Evolutionary conservation across 768 basidiomycete genomes (phyloP), one percentile per base, ranked within the genome.

Genomic region (Sarcodon aspratus): DNA sequence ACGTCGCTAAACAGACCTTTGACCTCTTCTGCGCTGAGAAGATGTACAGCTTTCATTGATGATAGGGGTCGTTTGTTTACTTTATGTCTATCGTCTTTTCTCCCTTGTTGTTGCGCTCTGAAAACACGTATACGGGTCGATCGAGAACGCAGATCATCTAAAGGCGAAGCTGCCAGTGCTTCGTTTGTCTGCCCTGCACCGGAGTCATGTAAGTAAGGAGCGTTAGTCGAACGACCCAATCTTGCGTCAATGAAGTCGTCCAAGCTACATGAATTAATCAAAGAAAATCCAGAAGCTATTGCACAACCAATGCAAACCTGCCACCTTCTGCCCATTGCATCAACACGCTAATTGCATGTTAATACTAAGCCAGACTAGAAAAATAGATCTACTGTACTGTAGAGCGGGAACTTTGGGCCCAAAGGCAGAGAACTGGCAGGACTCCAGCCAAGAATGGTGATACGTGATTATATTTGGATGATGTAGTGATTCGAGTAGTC

Each of bases 271-370:
- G 21, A 27, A 27, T 9, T 42, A 27, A 13, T 42, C 13, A 9
- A 17, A 15, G 27, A 27, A 9, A 27, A 5, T 42, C 40, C 13
- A 13, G 13, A 13, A 17, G 15, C 13, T 3, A 15, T 9, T 17
- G 40, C 13, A 8, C 9, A 42, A 42, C 15, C 9, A 42, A 42
- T 8, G 27, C 40, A 42, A 6, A 42, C 40, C 40, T 42, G 50
- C 90, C 90, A 7, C 83, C 87, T 71, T 93, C 88, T 0, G 90
- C 90, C 85, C 85, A 93, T 68, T 92, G 87, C 91, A 93, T 93
- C 18, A 93, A 67, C 9, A 92, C 80, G 55, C 88, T 91, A 54
- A 11, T 6, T 15, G 18, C n/a, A 17, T 21, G 33, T 42, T 15
- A 51, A 44, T 15, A 48, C 33, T 21, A 12, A 7, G 15, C 17